phyloP scores from a whole-genome alignment of 176 grass and related monocot genomes.

The Carex scoparia region DNA sequence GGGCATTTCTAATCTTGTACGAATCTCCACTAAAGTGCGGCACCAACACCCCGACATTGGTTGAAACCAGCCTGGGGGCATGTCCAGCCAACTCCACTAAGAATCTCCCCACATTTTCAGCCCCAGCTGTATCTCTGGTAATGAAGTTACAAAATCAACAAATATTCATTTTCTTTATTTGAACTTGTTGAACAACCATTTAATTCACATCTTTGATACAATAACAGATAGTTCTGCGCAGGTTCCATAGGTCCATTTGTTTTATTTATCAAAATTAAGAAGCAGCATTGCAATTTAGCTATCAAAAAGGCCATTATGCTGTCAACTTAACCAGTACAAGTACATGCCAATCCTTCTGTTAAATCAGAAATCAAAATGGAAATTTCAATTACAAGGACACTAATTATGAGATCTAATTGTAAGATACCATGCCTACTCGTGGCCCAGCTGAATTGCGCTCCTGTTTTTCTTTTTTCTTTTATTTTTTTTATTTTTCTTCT shows the following conservation, averaged over 20 bases:
- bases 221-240: not conserved
- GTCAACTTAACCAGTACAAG: not conserved
- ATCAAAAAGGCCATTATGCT: not conserved
- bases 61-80: conserved; percentile 79
- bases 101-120: conserved; percentile 88
- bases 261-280: not conserved
- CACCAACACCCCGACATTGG: conserved; percentile 77
- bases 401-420: not conserved
- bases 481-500: not conserved
- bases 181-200: not conserved
- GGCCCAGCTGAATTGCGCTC: not conserved
- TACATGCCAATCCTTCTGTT: not conserved
- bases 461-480: not conserved
- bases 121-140: conserved; percentile 67
- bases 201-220: not conserved
- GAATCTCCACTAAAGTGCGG: conserved; percentile 96
- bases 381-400: not conserved
- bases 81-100: conserved; percentile 71
- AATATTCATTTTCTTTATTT: not conserved
- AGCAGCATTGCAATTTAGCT: not conserved
- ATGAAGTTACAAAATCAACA: conserved; percentile 2
- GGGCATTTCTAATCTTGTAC: conserved; percentile 97
- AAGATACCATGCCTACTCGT: not conserved
- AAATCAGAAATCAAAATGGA: not conserved
- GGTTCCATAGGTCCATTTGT: not conserved